Conservation (phyloP, 176 grass and related monocot genomes). For the Cenchrus fungigraminus region DNA sequence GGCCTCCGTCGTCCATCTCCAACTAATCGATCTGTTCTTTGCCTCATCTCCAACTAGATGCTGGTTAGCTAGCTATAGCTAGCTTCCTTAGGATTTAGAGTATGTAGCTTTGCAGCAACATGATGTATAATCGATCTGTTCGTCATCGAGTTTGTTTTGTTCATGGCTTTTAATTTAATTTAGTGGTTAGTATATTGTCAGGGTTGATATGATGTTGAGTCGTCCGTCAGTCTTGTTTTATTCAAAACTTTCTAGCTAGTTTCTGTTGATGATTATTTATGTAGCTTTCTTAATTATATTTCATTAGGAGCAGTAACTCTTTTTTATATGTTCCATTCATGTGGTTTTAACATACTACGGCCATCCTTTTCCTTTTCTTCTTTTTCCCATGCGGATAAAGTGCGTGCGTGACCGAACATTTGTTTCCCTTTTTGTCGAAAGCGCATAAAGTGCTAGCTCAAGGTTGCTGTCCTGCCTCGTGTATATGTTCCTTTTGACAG, state of each 20-base stretch:
- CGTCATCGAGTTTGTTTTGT: background rate
- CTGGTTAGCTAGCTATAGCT: no score
- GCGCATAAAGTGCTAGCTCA: background rate
- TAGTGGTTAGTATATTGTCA: no score
- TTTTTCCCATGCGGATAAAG: background rate
- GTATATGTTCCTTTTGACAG: background rate
- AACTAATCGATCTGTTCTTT: no score
- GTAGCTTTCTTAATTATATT: no score
- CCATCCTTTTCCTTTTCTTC: background rate
- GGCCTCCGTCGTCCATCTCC: background rate
- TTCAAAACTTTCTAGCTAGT: background rate
- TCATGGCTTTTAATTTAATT: no score
- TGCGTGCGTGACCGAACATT: background rate
- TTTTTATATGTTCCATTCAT: background rate
- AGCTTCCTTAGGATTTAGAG: no score
- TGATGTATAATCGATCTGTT: background rate
- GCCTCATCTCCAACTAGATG: no score
- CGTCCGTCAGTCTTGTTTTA: background rate
- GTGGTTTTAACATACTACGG: background rate
- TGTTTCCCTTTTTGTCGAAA: background rate
- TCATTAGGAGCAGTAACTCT: background rate
- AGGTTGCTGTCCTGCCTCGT: background rate
- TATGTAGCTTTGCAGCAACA: no score
- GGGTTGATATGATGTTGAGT: background rate
- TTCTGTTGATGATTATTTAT: background rate